Evolutionary conservation across 192 early-diverging fungal species (phyloP), one percentile per base, ranked within the genome.

Genomic region (Entomortierella beljakovae): DNA sequence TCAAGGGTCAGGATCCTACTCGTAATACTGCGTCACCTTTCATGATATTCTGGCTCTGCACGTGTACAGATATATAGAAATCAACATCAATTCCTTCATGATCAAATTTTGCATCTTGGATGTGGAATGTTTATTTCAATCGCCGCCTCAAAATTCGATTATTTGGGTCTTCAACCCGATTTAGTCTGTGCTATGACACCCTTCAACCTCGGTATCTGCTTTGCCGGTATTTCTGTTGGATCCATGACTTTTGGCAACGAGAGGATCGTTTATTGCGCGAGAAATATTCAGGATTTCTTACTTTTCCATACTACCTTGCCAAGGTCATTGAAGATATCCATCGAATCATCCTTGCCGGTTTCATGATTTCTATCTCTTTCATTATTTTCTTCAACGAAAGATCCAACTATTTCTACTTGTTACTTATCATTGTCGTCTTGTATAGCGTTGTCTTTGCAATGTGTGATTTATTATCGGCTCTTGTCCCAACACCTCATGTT

Each of bases 211-310:
- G 90, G 90, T 18, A 72, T 84, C 16, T 79, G 88, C 31, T 91
- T 91, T 56, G 84, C 85, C 1, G 90, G 90, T 0, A 88, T 91
- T 43, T 82, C 83, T 22, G 85, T 85, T 9, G 90, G 88, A 10
- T 42, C 71, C n/a, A 69, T 80, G 60, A 91, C 90, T 1, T 91
- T 91, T 83, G 88, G 88, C 15, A 80, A 83, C n/a, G 90, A 91
- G 66, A 82, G 83, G 51, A 73, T 90, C 15, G 90, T 91, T 11
- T 91, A 84, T 38, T 91, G 90, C 83, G 90, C 20, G 90, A 91
- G 28, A 81, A 83, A 33, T 70, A 84, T 2, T 74, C 82, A 20
- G 90, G 90, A 49, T 85, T 90, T 81, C 59, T 80, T 32, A 82
- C 88, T 1, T 32, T 90, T 23, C 89, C 89, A 6, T 91, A 91